Conservation (phyloP, 805 yeast genomes). For the Kodamaea lidongshanica region DNA sequence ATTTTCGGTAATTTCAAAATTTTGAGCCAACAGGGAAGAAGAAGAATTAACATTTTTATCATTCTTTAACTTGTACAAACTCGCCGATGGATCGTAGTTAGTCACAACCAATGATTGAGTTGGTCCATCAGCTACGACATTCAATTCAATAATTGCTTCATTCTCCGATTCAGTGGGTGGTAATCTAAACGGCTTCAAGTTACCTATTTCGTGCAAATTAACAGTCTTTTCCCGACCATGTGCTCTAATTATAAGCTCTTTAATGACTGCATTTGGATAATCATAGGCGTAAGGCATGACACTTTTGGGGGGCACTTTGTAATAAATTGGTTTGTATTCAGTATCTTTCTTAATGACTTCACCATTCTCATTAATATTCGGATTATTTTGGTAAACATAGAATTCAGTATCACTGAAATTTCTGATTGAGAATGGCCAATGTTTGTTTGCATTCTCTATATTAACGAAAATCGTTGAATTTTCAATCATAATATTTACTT, state of each 20-base stretch:
- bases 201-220: conserved; percentile 90
- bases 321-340: conserved; percentile 70
- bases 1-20: conserved; percentile 53
- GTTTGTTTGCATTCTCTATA: conserved; percentile 60
- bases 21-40: conserved; percentile 25
- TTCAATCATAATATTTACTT: conserved; percentile 71
- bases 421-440: conserved; percentile 91
- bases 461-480: conserved; percentile 76
- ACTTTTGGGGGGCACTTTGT: conserved; percentile 78
- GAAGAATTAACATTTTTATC: conserved; percentile 11
- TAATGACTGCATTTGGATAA: conserved; percentile 82
- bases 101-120: conserved; percentile 82
- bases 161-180: conserved; percentile 41
- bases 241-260: conserved; percentile 69
- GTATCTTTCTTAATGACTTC: conserved; percentile 43
- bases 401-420: conserved; percentile 88
- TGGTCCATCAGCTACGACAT: conserved; percentile 95
- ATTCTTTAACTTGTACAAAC: conserved; percentile 58
- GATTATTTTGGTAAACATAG: conserved; percentile 80
- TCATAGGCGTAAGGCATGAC: conserved; percentile 99
- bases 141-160: conserved; percentile 65
- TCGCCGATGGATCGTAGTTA: conserved; percentile 69
- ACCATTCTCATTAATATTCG: conserved; percentile 60
- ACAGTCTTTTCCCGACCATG: conserved; percentile 71
- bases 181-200: conserved; percentile 76